Percentiles rank a stretch among this genome's conserved stretches.
phyloP scores from a whole-genome alignment of 2,329 filamentous ascomycete species.

The Cladophialophora exuberans region DNA sequence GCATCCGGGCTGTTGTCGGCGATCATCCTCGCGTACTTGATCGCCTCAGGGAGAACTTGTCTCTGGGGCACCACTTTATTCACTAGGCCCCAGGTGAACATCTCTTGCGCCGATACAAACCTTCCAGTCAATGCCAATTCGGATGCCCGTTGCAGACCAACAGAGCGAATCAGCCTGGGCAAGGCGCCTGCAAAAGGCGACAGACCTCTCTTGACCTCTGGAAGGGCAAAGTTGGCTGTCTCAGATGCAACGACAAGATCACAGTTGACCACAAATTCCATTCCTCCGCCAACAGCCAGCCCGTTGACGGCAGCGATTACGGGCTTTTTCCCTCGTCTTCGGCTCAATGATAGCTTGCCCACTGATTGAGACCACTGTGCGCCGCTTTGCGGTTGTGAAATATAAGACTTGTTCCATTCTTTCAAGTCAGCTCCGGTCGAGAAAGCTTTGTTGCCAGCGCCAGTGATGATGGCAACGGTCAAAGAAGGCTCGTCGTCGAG shows the following conservation, averaged over 20 bases:
- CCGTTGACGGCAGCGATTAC: slow-evolving; percentile 77
- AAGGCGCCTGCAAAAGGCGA: slow-evolving; percentile 71
- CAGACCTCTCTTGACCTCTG: slow-evolving; percentile 72
- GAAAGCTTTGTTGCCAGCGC: slow-evolving; percentile 44
- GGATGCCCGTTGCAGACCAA: slow-evolving; percentile 69
- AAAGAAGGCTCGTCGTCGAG: slow-evolving; percentile 47
- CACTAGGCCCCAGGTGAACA: slow-evolving; percentile 68
- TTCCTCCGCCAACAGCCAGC: slow-evolving; percentile 72
- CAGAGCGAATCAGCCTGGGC: slow-evolving; percentile 65
- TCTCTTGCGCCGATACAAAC: slow-evolving; percentile 60
- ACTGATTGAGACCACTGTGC: slow-evolving; percentile 8
- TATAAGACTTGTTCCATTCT: slow-evolving; percentile 39
- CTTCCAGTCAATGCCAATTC: slow-evolving; percentile 72
- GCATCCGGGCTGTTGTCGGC: slow-evolving; percentile 72
- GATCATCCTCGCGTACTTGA: slow-evolving; percentile 64
- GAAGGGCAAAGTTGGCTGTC: slow-evolving; percentile 65
- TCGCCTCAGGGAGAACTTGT: slow-evolving; percentile 43
- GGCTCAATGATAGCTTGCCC: slow-evolving; percentile 43
- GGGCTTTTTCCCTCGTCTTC: slow-evolving; percentile 70
- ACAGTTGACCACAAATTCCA: slow-evolving; percentile 73
- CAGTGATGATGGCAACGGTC: slow-evolving; percentile 47
- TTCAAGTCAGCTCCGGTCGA: slow-evolving; percentile 51
- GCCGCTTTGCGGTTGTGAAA: background rate
- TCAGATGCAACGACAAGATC: slow-evolving; percentile 68
- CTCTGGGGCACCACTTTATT: slow-evolving; percentile 48